Evolutionary conservation across 1,284 basidiomycete genomes (phyloP).

Genomic region (Tylopilus orsonianus): DNA sequence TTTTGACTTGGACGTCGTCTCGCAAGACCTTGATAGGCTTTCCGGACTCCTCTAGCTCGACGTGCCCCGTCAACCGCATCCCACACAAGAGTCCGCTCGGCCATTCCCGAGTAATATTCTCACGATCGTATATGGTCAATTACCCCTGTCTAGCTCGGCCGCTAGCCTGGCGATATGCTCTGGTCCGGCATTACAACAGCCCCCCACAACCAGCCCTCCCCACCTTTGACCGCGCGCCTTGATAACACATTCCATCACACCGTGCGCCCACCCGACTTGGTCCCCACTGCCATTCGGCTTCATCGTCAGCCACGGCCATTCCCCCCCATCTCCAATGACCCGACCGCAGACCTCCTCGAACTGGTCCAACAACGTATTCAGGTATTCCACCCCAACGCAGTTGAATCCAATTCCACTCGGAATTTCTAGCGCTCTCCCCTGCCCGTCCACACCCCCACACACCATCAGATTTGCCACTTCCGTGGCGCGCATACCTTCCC

Average conservation of each 20-base stretch:
- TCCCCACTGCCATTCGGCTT: conserved; percentile 70
- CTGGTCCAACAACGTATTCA: conserved; percentile 38
- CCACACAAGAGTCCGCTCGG: conserved; percentile 24
- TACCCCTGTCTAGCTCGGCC: conserved; percentile 13
- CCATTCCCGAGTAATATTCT: conserved; percentile 15
- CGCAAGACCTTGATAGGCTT: conserved; percentile 25
- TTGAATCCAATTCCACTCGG: conserved; percentile 69
- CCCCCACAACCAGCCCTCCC: conserved; percentile 63
- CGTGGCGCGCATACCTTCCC: conserved; percentile 28
- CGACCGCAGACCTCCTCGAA: conserved; percentile 29
- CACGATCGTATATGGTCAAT: conserved; percentile 14
- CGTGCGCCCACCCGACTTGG: conserved; percentile 44
- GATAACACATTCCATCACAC: conserved; percentile 36
- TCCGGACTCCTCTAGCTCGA: conserved; percentile 20
- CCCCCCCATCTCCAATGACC: conserved; percentile 5
- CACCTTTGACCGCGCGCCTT: conserved; percentile 38
- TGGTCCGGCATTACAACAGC: conserved; percentile 69
- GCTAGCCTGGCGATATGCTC: conserved; percentile 47
- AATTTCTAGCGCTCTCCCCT: conserved; percentile 19
- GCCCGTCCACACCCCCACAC: conserved; percentile 17
- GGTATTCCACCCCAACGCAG: conserved; percentile 53
- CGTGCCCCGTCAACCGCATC: conserved; percentile 5
- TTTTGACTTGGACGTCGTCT: conserved; percentile 30
- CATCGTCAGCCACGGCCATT: conserved; percentile 57
- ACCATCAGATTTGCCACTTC: conserved; percentile 41